These are phyloP conservation scores for Cladorrhinum sp. DNA, from an alignment of 2,329 filamentous ascomycete species.

Conservation along the genomic window DNA sequence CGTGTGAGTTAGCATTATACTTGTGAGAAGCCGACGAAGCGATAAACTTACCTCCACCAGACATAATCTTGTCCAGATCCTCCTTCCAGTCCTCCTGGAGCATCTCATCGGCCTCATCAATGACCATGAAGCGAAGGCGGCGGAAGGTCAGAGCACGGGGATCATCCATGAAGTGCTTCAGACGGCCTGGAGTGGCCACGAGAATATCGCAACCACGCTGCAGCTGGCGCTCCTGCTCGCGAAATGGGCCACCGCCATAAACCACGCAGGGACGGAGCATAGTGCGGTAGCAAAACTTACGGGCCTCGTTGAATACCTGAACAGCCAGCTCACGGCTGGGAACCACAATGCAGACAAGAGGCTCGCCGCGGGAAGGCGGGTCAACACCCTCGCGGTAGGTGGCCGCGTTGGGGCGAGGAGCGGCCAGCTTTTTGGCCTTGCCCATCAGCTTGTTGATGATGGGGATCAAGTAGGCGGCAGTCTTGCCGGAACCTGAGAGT, in stretches of 20 bases:
- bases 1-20: slow-evolving; percentile 7
- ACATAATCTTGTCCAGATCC: slow-evolving; percentile 72
- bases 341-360: slow-evolving; percentile 78
- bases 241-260: slow-evolving; percentile 78
- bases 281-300: slow-evolving; percentile 88
- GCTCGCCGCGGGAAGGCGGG: slow-evolving; percentile 67
- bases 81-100: slow-evolving; percentile 74
- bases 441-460: slow-evolving; percentile 91
- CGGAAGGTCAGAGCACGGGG: slow-evolving; percentile 66
- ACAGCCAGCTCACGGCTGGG: slow-evolving; percentile 88
- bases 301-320: slow-evolving; percentile 92
- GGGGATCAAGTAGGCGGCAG: slow-evolving; percentile 85
- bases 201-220: slow-evolving; percentile 84
- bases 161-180: slow-evolving; percentile 78
- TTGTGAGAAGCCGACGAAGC: no score
- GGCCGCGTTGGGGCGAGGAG: slow-evolving; percentile 65
- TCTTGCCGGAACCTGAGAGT: slow-evolving; percentile 86
- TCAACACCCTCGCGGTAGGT: slow-evolving; percentile 50
- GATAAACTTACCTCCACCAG: slow-evolving; percentile 67
- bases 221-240: slow-evolving; percentile 69
- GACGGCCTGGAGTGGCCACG: slow-evolving; percentile 81
- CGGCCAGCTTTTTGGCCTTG: slow-evolving; percentile 84
- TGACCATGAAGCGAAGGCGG: slow-evolving; percentile 75
- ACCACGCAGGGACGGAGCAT: slow-evolving; percentile 89
- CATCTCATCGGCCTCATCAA: slow-evolving; percentile 96